Conservation (phyloP, 176 grass and related monocot species). For the Leersia perrieri region DNA sequence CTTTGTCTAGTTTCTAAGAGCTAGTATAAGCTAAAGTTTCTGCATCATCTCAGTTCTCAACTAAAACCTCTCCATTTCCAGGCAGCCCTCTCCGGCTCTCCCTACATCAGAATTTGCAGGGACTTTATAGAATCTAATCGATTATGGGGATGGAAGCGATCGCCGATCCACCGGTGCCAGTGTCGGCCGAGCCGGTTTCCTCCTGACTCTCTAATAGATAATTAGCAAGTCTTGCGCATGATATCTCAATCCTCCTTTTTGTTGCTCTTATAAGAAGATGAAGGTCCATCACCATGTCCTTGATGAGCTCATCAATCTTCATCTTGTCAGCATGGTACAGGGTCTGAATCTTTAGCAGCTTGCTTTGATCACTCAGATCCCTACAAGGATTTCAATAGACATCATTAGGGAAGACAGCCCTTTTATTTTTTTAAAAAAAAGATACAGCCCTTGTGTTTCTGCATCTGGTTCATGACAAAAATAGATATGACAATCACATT, state of each 20-base stretch:
- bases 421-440: no score
- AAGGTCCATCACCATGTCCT: slow-evolving; percentile 52
- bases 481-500: background rate
- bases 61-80: background rate
- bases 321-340: slow-evolving; percentile 55
- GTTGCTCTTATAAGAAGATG: slow-evolving; percentile 34
- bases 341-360: slow-evolving; percentile 45
- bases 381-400: background rate
- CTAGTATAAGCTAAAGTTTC: background rate
- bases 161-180: background rate
- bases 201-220: background rate
- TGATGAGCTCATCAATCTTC: slow-evolving; percentile 55
- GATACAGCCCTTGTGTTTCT: background rate
- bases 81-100: background rate
- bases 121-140: background rate
- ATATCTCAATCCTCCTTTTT: background rate
- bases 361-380: background rate
- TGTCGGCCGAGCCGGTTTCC: background rate
- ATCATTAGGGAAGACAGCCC: background rate
- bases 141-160: background rate
- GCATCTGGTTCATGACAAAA: background rate
- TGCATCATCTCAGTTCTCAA: background rate
- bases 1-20: background rate
- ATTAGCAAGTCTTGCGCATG: background rate
- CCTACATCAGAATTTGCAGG: slow-evolving; percentile 9